Evolutionary conservation across 2,329 filamentous ascomycete species (phyloP), one percentile per base, ranked within the genome.

Genomic region (Phialophora tarda): DNA sequence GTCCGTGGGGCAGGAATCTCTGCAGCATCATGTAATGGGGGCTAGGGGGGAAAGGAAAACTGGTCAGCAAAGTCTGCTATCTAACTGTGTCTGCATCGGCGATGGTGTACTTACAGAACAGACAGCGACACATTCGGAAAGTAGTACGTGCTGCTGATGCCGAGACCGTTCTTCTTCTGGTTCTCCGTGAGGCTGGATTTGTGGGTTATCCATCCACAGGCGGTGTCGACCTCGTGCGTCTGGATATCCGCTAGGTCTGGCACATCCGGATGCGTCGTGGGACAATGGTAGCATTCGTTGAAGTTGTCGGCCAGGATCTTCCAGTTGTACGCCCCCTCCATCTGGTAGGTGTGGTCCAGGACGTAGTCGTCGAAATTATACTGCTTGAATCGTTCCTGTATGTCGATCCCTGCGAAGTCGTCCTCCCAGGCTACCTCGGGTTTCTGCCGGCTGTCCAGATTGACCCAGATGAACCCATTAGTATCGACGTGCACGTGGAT

Each of bases 11-110:
- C 12, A 89, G 80, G 75, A 88, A 88, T 65, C 86, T 81, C 73
- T 88, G 86, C 62, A 88, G 83, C 79, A 87, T 86, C 77, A 89
- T 84, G 76, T 88, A 88, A 76, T 88, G 80, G n/a, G 84, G 82
- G 14, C 83, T 85, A 34, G 3, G 32, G 32, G 10, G 10, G 10
- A 2, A 11, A 10, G 30, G 30, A 11, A 30, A 32, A 23, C 14
- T n/a, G 10, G 48, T 28, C 23, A 53, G 23, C 23, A 23, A 53
- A 24, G 12, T 53, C 48, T 8, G 12, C 23, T 14, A 17, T 53
- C 48, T 53, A 28, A 3, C 12, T 53, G 23, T 23, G 32, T 12
- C 32, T 8, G 8, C 32, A 23, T 1, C 34, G 14, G 7, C 38
- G 38, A 44, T 44, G 7, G 38, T 51, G 23, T 23, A 71, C 70